Base-by-base conservation (phyloP, 495 filamentous ascomycete species). In the Penicillium maclennaniae region DNA sequence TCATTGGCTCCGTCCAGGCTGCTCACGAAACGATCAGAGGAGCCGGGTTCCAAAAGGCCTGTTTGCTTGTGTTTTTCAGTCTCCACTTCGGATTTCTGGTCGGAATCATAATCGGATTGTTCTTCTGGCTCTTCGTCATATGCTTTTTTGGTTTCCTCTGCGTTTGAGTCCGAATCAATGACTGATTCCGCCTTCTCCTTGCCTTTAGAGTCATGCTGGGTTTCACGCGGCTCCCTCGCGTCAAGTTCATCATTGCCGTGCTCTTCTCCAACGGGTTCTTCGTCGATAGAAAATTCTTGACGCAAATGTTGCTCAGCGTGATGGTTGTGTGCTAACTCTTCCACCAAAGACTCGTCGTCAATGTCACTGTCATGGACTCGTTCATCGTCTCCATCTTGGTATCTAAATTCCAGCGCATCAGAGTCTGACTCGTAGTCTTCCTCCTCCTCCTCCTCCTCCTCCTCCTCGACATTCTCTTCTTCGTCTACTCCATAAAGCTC, bases 311-410 rank as follows among this genome's bases (percentile, higher is more conserved):
- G 31, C 3, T 37, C 16, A n/a, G 6, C 34, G 47, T 45, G 39
- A 27, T 53, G 34, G 38, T 51, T 55, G 45, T 16, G 46, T 7
- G 46, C 51, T 28, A 48, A 27, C 19, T 51, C 47, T 36, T 63
- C 59, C 5, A 60, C 53, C 12, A 52, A 28, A 5, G 51, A 57
- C 28, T 65, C 61, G 12, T 55, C 54, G 14, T 65, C 49, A 20
- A 55, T 59, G 6, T 63, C 54, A 44, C 53, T 61, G 10, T 58
- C 55, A 19, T 59, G 39, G 19, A 54, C 40, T 45, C 38, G 47
- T 4, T 59, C 54, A 44, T 58, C 45, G 21, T 37, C 23, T 40
- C 14, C 19, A 43, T 15, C 40, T 9, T 39, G 40, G 21, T 56
- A 45, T 14, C 58, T 26, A 17, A 36, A 34, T 42, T 58, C 48